Evolutionary conservation across 306 rosid genomes (phyloP), one percentile per base, ranked within the genome.

Genomic region (Dalbergia cochinchinensis): DNA sequence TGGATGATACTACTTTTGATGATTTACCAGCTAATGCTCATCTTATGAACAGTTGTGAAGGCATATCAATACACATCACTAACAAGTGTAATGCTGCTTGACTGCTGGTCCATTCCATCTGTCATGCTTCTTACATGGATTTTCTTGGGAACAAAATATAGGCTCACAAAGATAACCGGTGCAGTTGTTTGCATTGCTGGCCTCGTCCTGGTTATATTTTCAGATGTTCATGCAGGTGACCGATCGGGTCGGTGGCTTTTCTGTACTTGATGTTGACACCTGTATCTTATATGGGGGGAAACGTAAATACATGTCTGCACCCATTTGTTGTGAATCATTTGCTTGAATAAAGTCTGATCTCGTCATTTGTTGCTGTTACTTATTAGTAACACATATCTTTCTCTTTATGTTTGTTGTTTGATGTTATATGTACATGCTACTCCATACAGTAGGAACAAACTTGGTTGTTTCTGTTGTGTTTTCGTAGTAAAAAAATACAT

Each of bases 51-150:
- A 95, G 99, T 95, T 88, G 99, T 95, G 85, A 91, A 91, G 92
- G 97, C 99, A 22, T 95, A 77, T 90, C 22, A 20, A 20, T 20
- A 20, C 22, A 20, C 22, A 20, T 20, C 98, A 68, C 79, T 95
- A 39, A 95, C 98, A 19, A 95, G 98, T 42, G 97, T 95, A 54
- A 95, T 93, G 98, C 86, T 95, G 82, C 94, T 95, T 50, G 99
- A 95, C 86, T 93, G 98, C 87, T 95, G 99, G 99, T 72, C 98
- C 64, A 91, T 95, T 64, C 99, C 99, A 47, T 86, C 78, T 5
- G 98, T 93, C 73, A 91, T 95, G 98, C 87, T 95, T 82, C 92
- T 95, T 62, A 93, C 99, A 16, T 90, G 99, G 98, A 2, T 95
- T 82, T 95, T 20, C 22, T 20, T 20, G 22, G 1, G 1, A 20